Conservation (phyloP, 2,329 filamentous ascomycete genomes). For the Ophiostoma himal-ulmi region DNA sequence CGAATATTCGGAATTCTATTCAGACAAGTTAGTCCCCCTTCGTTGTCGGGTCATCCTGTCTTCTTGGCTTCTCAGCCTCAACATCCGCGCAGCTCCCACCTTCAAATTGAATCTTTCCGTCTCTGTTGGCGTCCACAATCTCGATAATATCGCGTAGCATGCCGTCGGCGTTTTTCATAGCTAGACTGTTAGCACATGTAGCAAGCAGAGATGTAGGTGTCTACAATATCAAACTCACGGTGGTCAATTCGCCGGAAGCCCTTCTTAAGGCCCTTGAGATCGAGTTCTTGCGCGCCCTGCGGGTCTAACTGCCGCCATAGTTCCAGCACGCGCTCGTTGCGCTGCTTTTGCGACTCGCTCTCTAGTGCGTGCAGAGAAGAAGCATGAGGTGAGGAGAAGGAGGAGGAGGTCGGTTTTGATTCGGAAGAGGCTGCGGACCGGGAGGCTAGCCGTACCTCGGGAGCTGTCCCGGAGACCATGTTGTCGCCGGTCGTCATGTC, state of each 20-base stretch:
- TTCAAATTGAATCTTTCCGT: constrained; percentile 86
- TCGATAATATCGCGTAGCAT: constrained; percentile 76
- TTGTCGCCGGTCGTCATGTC: constrained; percentile 25
- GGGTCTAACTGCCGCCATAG: constrained; percentile 82
- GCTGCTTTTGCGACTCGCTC: constrained; percentile 63
- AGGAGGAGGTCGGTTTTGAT: background rate
- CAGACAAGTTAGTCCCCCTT: background rate
- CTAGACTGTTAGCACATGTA: constrained; percentile 33
- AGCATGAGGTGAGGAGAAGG: background rate
- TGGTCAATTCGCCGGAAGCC: constrained; percentile 87
- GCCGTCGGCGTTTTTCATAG: constrained; percentile 82
- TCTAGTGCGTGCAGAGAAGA: constrained; percentile 1
- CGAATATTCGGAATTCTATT: constrained; percentile 81
- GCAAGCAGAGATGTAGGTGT: background rate
- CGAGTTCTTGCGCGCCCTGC: constrained; percentile 68
- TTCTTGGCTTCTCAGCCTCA: no score
- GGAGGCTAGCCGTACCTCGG: background rate
- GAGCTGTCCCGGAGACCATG: constrained; percentile 12
- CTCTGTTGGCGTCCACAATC: constrained; percentile 75
- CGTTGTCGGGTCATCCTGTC: no score
- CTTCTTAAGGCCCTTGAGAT: constrained; percentile 76
- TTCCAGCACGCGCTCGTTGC: constrained; percentile 73
- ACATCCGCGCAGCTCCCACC: constrained; percentile 45
- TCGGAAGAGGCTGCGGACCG: background rate
- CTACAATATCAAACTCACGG: constrained; percentile 48